Conservation (phyloP, 2,329 filamentous ascomycete species). For the Colletotrichum ledebouriae region DNA sequence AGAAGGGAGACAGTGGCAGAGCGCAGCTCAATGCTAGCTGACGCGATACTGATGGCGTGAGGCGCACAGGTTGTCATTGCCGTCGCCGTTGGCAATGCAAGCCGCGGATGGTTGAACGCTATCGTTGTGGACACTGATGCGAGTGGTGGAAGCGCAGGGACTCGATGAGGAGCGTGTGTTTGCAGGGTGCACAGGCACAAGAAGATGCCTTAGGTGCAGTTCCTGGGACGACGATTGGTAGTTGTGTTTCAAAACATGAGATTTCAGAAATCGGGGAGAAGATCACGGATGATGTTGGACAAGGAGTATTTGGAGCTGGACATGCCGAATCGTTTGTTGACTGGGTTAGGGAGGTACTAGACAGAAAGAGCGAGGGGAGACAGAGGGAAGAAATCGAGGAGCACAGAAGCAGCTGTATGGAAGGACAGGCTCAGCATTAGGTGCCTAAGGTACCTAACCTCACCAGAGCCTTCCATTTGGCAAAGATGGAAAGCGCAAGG, state of each 20-base stretch:
- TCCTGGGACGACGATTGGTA: conserved; percentile 38
- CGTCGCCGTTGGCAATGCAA: conserved; percentile 6
- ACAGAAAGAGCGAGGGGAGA: no score
- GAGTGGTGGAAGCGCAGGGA: conserved; percentile 1
- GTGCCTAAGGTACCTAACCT: no score
- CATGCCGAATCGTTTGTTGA: neutral
- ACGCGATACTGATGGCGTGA: neutral
- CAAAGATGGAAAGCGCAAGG: no score
- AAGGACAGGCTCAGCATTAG: neutral
- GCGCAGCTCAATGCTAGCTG: conserved; percentile 13
- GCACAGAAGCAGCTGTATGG: neutral
- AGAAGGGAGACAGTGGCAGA: neutral
- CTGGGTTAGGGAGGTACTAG: neutral
- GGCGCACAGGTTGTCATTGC: neutral
- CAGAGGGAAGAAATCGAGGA: no score
- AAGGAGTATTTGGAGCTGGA: conserved; percentile 1
- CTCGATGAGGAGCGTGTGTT: conserved; percentile 17
- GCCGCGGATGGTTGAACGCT: neutral
- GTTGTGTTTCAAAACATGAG: conserved; percentile 39
- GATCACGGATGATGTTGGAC: conserved; percentile 9
- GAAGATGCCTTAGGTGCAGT: conserved; percentile 23
- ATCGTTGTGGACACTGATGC: conserved; percentile 12
- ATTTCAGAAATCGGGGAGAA: conserved; percentile 40
- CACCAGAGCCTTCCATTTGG: no score
- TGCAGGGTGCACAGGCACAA: conserved; percentile 21